phyloP scores from a whole-genome alignment of 2,329 filamentous ascomycete species.

The Phaeosphaeriaceae sp. region DNA sequence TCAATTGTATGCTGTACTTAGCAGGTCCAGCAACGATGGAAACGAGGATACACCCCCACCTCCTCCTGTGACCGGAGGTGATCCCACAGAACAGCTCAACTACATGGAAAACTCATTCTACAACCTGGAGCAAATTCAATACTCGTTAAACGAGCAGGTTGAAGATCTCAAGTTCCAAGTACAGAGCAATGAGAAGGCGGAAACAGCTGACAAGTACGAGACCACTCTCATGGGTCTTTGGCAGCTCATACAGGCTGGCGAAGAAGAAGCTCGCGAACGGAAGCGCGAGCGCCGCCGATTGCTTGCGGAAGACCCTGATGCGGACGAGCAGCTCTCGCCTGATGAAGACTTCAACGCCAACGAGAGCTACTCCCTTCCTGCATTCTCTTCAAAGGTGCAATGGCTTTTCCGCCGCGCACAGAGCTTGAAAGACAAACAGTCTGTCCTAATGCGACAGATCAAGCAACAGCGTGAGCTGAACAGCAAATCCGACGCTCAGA shows the following conservation, averaged over 20 bases:
- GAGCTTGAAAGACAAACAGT: conserved; percentile 83
- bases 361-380: conserved; percentile 73
- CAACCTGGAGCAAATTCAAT: conserved; percentile 46
- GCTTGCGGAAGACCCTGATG: conserved; percentile 61
- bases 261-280: conserved; percentile 50
- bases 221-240: conserved; percentile 59
- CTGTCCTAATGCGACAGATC: conserved; percentile 87
- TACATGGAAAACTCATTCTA: conserved; percentile 71
- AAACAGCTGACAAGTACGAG: conserved; percentile 55
- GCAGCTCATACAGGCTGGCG: conserved; percentile 58
- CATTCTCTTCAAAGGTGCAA: conserved; percentile 80
- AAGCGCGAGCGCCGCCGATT: conserved; percentile 43
- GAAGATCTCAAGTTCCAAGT: conserved; percentile 32
- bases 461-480: conserved; percentile 95
- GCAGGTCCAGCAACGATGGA: conserved; percentile 58
- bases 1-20: conserved; percentile 62
- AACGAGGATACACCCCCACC: conserved; percentile 62
- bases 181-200: conserved; percentile 23
- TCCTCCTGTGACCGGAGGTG: conserved; percentile 63
- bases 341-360: conserved; percentile 65
- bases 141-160: conserved; percentile 38
- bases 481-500: conserved; percentile 74
- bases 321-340: conserved; percentile 67
- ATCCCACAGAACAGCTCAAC: conserved; percentile 70
- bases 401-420: conserved; percentile 80